A percentile compares a stretch with the other conserved stretches of the same genome.
phyloP scores from a whole-genome alignment of 768 basidiomycete species.

The Fomitopsis pulvina region DNA sequence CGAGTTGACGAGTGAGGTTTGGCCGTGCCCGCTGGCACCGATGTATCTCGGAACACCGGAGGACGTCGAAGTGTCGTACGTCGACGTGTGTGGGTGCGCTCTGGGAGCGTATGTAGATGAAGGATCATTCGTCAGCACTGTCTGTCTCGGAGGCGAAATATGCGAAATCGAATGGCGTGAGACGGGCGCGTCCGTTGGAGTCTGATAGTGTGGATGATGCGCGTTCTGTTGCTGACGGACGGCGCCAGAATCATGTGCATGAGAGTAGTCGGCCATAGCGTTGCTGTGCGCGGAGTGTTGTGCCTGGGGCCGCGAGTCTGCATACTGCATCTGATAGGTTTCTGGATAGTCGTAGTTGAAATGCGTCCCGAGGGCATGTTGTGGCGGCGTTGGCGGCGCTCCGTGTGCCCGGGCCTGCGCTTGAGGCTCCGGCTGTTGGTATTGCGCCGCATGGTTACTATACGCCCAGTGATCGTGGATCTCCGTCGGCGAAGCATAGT shows the following conservation, averaged over 20 bases:
- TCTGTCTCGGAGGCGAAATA: conserved; percentile 12
- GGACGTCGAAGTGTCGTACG: too few species aligned
- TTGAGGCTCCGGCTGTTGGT: conserved; percentile 3
- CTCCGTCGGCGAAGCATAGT: conserved; percentile 4
- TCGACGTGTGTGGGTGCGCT: too few species aligned
- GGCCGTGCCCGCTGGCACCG: too few species aligned
- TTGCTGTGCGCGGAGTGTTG: too few species aligned
- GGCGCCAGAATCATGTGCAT: background rate
- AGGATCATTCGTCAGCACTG: conserved; percentile 8
- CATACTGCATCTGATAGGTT: background rate
- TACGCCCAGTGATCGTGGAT: background rate
- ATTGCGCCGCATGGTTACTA: background rate
- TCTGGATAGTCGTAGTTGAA: background rate
- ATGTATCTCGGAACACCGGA: too few species aligned
- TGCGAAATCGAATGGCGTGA: conserved; percentile 15
- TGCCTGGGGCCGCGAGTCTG: background rate
- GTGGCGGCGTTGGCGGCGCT: background rate
- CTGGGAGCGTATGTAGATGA: too few species aligned
- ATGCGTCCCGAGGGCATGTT: background rate
- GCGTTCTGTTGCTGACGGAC: background rate
- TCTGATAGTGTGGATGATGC: background rate
- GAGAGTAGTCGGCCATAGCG: background rate
- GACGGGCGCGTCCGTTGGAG: background rate
- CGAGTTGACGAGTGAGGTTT: background rate
- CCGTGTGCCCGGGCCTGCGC: conserved; percentile 1